Conservation (phyloP, 805 yeast species). For the Hyphopichia homilentoma region DNA sequence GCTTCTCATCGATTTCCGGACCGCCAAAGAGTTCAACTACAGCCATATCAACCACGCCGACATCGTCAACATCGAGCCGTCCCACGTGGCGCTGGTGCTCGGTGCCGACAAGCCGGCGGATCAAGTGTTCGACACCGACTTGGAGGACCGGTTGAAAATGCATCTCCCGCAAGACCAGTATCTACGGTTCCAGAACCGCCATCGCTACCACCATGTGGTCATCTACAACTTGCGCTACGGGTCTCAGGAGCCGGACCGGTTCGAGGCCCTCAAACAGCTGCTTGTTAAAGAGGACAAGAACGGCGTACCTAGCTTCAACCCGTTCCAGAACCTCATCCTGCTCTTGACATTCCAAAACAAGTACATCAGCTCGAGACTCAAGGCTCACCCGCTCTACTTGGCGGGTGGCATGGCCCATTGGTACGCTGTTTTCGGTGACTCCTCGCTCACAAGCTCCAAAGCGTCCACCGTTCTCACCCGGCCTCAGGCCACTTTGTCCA, state of each 20-base stretch:
- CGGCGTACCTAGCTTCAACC: slow-evolving; percentile 50
- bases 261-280: slow-evolving; percentile 33
- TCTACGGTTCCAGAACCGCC: slow-evolving; percentile 48
- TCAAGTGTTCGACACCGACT: slow-evolving; percentile 53
- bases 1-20: slow-evolving; percentile 71
- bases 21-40: slow-evolving; percentile 53
- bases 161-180: slow-evolving; percentile 57
- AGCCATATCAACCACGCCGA: slow-evolving; percentile 61
- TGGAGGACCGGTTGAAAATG: slow-evolving; percentile 58
- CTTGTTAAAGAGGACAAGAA: slow-evolving; percentile 30
- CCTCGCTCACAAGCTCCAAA: slow-evolving; percentile 13
- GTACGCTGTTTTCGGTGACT: slow-evolving; percentile 28
- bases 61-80: slow-evolving; percentile 74
- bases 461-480: slow-evolving; percentile 9
- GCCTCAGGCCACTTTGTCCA: slow-evolving; percentile 17
- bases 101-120: slow-evolving; percentile 25
- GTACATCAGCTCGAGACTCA: slow-evolving; percentile 30
- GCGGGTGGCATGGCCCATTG: slow-evolving; percentile 37
- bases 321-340: slow-evolving; percentile 46
- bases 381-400: slow-evolving; percentile 28
- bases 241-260: slow-evolving; percentile 19
- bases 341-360: slow-evolving; percentile 27
- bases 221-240: slow-evolving; percentile 54
- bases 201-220: slow-evolving; percentile 58
- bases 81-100: slow-evolving; percentile 12